Evolutionary conservation across 495 filamentous ascomycete species (phyloP).

Genomic region (Xylaria intraflava): DNA sequence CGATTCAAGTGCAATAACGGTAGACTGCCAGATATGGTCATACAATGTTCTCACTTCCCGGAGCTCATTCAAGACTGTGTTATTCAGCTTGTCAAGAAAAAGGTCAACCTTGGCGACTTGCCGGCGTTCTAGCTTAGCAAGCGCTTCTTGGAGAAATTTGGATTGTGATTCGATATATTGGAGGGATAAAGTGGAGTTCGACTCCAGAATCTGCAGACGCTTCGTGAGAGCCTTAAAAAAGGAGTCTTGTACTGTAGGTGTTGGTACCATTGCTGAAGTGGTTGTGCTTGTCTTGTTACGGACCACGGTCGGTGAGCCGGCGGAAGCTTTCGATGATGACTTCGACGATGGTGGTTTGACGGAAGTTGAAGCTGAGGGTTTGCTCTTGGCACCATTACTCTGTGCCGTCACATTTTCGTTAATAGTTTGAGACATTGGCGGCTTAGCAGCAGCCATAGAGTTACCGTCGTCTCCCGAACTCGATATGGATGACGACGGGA

Average conservation of each 20-base stretch:
- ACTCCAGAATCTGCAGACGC: constrained; percentile 81
- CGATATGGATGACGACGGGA: constrained; percentile 10
- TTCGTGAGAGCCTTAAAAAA: constrained; percentile 97
- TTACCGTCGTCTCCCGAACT: constrained; percentile 13
- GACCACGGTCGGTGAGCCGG: constrained; percentile 18
- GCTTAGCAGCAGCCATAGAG: constrained; percentile 12
- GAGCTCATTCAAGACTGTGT: constrained; percentile 79
- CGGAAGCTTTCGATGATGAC: constrained; percentile 9
- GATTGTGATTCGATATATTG: constrained; percentile 98
- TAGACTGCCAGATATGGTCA: constrained; percentile 93
- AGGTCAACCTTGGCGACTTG: constrained; percentile 75
- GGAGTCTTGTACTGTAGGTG: constrained; percentile 85
- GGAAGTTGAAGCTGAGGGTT: constrained; percentile 18
- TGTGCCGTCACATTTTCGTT: constrained; percentile 21
- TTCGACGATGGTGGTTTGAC: constrained; percentile 20
- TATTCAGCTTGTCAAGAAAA: constrained; percentile 79
- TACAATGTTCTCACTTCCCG: constrained; percentile 76
- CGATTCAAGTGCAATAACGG: constrained; percentile 82
- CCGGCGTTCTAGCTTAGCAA: constrained; percentile 81
- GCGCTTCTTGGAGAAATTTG: constrained; percentile 81
- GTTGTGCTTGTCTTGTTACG: constrained; percentile 42
- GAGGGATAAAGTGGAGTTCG: constrained; percentile 85
- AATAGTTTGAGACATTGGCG: constrained; percentile 13
- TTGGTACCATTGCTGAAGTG: constrained; percentile 51
- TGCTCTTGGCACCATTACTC: constrained; percentile 11